Evolutionary conservation across 495 filamentous ascomycete genomes (phyloP), one percentile per base, ranked within the genome.

Genomic region (Zalerion maritima): DNA sequence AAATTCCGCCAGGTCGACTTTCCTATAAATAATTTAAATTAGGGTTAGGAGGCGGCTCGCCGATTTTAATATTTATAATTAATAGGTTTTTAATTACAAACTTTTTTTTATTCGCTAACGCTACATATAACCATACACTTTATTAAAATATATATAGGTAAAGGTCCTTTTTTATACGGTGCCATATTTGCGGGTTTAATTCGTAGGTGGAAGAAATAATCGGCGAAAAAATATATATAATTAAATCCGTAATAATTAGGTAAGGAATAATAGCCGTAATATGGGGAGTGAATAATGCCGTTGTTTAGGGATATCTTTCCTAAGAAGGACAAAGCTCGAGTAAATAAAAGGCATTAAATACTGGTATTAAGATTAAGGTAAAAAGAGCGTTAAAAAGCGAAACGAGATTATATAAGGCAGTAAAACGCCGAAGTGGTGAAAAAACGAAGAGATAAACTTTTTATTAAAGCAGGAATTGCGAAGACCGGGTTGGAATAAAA

Each of bases 141-240:
- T 49, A 36, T 33, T 39, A 28, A 43, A 36, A 34, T 43, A 36
- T 38, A 40, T 49, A 35, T 38, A 49, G 43, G 22, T 51, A 36
- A 10, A 51, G 46, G n/a, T 51, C 45, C 31, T 51, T 49, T 32
- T 51, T 40, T 37, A n/a, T n/a, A n/a, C n/a, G n/a, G n/a, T n/a
- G n/a, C n/a, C n/a, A n/a, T n/a, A 50, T 41, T 24, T 36, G 41
- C 33, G 37, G 37, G 32, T 37, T 28, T 21, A 44, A 34, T 37
- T 37, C 33, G 33, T 35, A 31, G 44, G 39, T 39, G 40, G 31
- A 31, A 36, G 36, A 15, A 24, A 24, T 28, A 14, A 29, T 36
- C 25, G 38, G 31, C 36, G 45, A 45, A 38, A 25, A 45, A 29
- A 45, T 32, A 29, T 34, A 24, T 34, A 24, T 29, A n/a, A n/a